phyloP scores from a whole-genome alignment of 768 basidiomycete species.

The Krasilnikovozyma curviuscula region DNA sequence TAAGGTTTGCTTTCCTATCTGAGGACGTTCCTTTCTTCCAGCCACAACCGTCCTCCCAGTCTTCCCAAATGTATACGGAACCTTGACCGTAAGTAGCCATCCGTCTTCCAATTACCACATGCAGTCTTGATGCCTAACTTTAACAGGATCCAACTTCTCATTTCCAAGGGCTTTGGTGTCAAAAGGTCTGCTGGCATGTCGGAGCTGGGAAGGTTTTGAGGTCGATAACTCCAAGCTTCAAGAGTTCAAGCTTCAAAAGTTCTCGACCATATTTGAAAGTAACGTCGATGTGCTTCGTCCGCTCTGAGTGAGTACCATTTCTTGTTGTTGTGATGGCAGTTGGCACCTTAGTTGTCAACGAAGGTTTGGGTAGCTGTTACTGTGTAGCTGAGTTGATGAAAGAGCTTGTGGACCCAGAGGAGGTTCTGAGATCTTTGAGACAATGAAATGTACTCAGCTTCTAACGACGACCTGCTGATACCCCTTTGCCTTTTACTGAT shows the following conservation, averaged over 20 bases:
- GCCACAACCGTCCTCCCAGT: too few relatives aligned
- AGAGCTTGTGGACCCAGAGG: neutral
- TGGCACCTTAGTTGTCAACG: conserved; percentile 3
- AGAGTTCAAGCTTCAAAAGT: too few relatives aligned
- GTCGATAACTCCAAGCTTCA: neutral
- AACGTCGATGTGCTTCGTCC: conserved; percentile 7
- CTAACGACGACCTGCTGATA: neutral
- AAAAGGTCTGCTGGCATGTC: neutral
- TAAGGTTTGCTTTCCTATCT: too few relatives aligned
- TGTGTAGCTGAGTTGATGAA: neutral
- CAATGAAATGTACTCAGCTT: conserved; percentile 1
- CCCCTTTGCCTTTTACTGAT: neutral
- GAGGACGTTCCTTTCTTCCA: too few relatives aligned
- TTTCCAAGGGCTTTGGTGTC: neutral
- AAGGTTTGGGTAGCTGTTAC: neutral
- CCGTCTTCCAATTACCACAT: too few relatives aligned
- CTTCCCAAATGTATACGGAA: too few relatives aligned
- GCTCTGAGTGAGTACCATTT: neutral
- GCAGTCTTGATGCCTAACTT: too few relatives aligned
- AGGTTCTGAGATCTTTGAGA: neutral
- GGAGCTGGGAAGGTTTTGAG: neutral
- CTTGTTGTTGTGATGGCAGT: neutral
- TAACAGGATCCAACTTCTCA: conserved; percentile 1
- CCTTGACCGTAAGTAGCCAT: too few relatives aligned
- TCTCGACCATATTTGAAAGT: conserved; percentile 1